Conservation (phyloP, 2,329 filamentous ascomycete species). For the Scopulariopsis brevicaulis region DNA sequence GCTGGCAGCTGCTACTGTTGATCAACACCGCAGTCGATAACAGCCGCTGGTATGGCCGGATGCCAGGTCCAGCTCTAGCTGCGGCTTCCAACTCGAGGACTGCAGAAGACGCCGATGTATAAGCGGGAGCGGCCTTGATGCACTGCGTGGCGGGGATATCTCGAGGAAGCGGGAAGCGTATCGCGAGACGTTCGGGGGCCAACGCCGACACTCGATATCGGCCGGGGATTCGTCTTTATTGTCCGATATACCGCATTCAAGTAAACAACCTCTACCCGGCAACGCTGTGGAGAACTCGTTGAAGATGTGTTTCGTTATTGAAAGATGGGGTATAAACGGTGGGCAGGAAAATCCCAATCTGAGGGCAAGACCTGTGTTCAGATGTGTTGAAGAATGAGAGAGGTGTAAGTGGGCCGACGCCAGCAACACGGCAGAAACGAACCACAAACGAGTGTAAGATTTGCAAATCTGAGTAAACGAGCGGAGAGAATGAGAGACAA, state of each 20-base stretch:
- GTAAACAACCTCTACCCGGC: no score
- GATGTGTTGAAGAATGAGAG: no score
- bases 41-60: not conserved
- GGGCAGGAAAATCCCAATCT: no score
- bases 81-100: not conserved
- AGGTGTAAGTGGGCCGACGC: no score
- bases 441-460: not conserved
- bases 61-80: not conserved
- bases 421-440: no score
- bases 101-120: not conserved
- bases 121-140: constrained; percentile 3
- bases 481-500: not conserved
- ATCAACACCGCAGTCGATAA: not conserved
- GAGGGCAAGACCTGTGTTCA: no score
- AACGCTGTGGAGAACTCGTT: no score
- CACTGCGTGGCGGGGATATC: not conserved
- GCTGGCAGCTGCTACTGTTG: not conserved
- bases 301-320: no score
- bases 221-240: no score
- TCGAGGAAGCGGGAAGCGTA: not conserved
- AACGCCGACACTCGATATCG: not conserved
- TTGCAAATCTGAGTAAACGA: not conserved
- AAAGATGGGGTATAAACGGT: no score
- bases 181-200: not conserved
- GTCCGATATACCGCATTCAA: no score